Percentiles rank a stretch among this genome's conserved stretches.
Evolutionary conservation across 176 grass and related monocot species (phyloP).

Genomic region (Typha latifolia): DNA sequence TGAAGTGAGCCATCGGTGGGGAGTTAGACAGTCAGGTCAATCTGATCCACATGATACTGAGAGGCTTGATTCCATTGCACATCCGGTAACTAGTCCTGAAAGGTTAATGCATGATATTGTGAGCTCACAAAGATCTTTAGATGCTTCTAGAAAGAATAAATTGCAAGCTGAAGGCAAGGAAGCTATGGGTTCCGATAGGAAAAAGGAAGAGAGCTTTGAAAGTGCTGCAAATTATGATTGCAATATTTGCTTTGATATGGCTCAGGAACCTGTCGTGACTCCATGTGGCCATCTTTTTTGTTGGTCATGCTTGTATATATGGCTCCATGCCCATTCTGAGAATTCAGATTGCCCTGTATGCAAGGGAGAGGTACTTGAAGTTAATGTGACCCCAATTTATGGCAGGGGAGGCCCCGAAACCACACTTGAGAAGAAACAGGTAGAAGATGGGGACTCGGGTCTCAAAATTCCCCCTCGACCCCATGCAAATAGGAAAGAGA

Average conservation of each 20-base stretch:
- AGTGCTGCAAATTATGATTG: conserved; percentile 62
- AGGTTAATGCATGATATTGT: conserved; percentile 47
- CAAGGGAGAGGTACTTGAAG: conserved; percentile 53
- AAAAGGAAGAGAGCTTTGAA: conserved; percentile 30
- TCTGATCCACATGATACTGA: neutral
- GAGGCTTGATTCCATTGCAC: conserved; percentile 1
- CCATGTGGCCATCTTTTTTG: conserved; percentile 86
- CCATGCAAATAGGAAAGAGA: conserved; percentile 35
- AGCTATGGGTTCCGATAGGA: conserved; percentile 15
- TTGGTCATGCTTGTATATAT: conserved; percentile 77
- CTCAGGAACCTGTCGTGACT: conserved; percentile 71
- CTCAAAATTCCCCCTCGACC: conserved; percentile 63
- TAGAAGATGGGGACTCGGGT: conserved; percentile 1
- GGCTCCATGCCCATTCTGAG: conserved; percentile 42
- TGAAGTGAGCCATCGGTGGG: conserved; percentile 41
- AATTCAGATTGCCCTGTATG: conserved; percentile 74
- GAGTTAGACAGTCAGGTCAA: conserved; percentile 16
- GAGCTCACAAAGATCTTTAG: conserved; percentile 32
- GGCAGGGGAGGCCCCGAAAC: conserved; percentile 37
- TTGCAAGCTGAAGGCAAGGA: conserved; percentile 30
- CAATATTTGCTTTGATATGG: conserved; percentile 70
- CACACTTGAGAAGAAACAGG: neutral
- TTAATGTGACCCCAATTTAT: conserved; percentile 68
- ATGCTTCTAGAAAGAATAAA: conserved; percentile 36
- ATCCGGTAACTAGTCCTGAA: conserved; percentile 30